Conservation (phyloP, 1,139 yeast genomes). For the Groenewaldozyma auringiensis region DNA sequence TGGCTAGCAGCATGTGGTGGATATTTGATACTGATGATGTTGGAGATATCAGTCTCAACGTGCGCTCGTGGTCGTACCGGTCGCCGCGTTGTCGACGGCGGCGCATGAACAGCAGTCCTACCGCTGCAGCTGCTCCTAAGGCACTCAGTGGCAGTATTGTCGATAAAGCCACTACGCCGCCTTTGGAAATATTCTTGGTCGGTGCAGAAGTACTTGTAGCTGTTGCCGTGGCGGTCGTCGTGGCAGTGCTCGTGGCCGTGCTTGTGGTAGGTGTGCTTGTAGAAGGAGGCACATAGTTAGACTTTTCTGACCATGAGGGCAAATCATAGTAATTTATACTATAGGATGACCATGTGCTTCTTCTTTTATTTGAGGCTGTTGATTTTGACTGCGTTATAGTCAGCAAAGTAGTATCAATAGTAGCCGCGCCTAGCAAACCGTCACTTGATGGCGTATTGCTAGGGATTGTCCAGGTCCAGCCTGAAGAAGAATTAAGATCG, state of each 20-base stretch:
- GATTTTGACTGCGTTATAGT: slow-evolving; percentile 19
- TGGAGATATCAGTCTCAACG: slow-evolving; percentile 11
- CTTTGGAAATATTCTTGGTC: slow-evolving; percentile 16
- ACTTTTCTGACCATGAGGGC: background rate
- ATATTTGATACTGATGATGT: slow-evolving; percentile 12
- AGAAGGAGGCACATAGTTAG: background rate
- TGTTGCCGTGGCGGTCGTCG: slow-evolving; percentile 24
- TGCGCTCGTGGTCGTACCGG: slow-evolving; percentile 7
- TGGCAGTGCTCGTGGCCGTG: slow-evolving; percentile 1
- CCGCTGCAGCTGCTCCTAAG: slow-evolving; percentile 19
- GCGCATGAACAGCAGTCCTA: slow-evolving; percentile 19
- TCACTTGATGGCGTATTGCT: slow-evolving; percentile 10
- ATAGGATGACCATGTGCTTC: background rate
- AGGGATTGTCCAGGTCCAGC: slow-evolving; percentile 41
- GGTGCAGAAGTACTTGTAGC: slow-evolving; percentile 13
- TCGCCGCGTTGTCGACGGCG: slow-evolving; percentile 9
- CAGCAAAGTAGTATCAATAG: slow-evolving; percentile 35
- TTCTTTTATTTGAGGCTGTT: background rate
- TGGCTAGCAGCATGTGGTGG: background rate
- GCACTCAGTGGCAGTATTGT: slow-evolving; percentile 29
- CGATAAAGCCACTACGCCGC: slow-evolving; percentile 30
- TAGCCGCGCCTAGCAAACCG: slow-evolving; percentile 34
- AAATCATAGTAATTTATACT: background rate
- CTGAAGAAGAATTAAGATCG: slow-evolving; percentile 27
- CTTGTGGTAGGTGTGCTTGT: background rate